A percentile compares a stretch with the other conserved stretches of the same genome.
Evolutionary conservation across 495 filamentous ascomycete species (phyloP).

Genomic region (Tuber umbilicatum): DNA sequence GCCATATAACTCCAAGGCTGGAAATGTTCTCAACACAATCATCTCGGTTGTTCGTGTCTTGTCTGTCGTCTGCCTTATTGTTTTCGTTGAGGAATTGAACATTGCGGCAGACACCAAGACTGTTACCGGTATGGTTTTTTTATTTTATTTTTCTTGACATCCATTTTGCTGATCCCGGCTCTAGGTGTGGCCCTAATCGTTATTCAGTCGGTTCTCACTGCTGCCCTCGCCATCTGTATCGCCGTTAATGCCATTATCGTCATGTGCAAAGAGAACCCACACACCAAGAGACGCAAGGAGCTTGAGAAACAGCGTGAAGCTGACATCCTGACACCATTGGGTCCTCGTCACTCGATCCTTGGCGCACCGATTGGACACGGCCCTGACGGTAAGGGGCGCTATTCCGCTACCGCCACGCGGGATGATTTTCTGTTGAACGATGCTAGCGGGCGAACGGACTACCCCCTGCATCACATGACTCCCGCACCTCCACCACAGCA

Average conservation of each 20-base stretch:
- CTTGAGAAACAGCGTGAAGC: conserved; percentile 82
- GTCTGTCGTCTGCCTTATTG: conserved; percentile 78
- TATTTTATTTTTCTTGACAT: not conserved
- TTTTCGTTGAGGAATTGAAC: conserved; percentile 90
- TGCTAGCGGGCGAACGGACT: conserved; percentile 22
- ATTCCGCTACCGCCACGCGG: conserved; percentile 29
- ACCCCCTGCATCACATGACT: conserved; percentile 34
- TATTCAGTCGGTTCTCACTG: conserved; percentile 78
- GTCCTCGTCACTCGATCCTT: conserved; percentile 83
- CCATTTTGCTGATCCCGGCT: conserved; percentile 11
- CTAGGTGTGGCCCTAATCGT: conserved; percentile 79
- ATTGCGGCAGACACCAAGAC: conserved; percentile 94
- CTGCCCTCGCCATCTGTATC: conserved; percentile 78
- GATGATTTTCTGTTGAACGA: conserved; percentile 36
- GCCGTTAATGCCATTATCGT: conserved; percentile 78
- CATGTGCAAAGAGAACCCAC: conserved; percentile 80
- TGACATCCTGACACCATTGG: conserved; percentile 81
- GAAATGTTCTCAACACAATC: conserved; percentile 86
- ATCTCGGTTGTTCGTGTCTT: conserved; percentile 93
- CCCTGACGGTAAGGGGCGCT: conserved; percentile 39
- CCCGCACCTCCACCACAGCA: conserved; percentile 22
- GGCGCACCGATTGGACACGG: conserved; percentile 45
- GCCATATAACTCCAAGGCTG: conserved; percentile 75
- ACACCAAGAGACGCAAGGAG: conserved; percentile 74
- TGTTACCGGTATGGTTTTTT: conserved; percentile 49